Percentiles rank a stretch among this genome's conserved stretches.
Evolutionary conservation across 169 alveolate species (phyloP).

Genomic region (Theileria annulata): DNA sequence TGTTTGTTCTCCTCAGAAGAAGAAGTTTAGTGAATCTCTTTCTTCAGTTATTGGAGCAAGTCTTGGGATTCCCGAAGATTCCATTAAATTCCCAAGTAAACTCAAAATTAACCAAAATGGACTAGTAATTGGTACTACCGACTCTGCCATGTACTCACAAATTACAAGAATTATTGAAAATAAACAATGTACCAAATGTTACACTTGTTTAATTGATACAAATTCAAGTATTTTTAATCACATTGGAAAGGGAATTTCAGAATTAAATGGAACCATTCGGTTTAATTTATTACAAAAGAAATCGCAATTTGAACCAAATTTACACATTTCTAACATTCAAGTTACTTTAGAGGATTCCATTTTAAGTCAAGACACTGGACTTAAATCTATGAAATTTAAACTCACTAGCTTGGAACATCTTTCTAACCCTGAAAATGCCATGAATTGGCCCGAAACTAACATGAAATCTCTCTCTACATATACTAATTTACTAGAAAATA

Average conservation of each 20-base stretch:
- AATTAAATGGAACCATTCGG: background rate
- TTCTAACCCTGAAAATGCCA: background rate
- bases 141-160: conserved; percentile 38
- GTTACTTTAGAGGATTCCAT: background rate
- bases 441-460: too few relatives aligned
- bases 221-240: background rate
- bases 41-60: conserved; percentile 58
- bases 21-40: conserved; percentile 13
- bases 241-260: background rate
- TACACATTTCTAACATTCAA: background rate
- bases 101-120: conserved; percentile 46
- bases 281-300: background rate
- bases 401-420: background rate
- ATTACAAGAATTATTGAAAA: background rate
- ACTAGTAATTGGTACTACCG: conserved; percentile 60
- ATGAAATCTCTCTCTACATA: too few relatives aligned
- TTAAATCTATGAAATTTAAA: background rate
- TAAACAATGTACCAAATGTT: conserved; percentile 34
- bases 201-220: conserved; percentile 26
- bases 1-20: conserved; percentile 33
- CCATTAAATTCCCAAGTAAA: conserved; percentile 55
- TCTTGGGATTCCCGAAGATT: conserved; percentile 33
- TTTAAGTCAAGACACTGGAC: background rate
- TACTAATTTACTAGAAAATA: too few relatives aligned
- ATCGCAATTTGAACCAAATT: background rate